These are phyloP conservation scores for Amanita exitialis DNA, from an alignment of 768 basidiomycete genomes.

Conservation along the genomic window DNA sequence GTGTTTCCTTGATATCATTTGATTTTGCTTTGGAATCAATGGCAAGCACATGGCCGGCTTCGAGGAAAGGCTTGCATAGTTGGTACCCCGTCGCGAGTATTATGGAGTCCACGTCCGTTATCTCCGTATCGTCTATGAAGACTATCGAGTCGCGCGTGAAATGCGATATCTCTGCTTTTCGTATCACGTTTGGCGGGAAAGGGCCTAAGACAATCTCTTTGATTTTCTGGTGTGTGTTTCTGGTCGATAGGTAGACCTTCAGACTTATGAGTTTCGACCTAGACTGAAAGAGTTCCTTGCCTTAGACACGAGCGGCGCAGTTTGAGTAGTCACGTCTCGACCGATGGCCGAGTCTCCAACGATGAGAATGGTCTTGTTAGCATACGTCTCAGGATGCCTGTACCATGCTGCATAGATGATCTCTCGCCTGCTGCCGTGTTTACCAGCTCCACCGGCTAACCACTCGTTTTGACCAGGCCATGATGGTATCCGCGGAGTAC, in stretches of 20 bases:
- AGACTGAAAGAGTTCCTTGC: conserved; percentile 16
- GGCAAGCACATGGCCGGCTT: conserved; percentile 19
- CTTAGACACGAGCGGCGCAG: conserved; percentile 26
- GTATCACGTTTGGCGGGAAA: not conserved
- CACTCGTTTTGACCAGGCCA: conserved; percentile 42
- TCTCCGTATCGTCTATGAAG: conserved; percentile 34
- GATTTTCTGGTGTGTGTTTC: not conserved
- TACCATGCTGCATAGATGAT: conserved; percentile 47
- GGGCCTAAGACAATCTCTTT: too few species aligned
- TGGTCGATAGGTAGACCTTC: not conserved
- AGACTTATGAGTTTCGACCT: not conserved
- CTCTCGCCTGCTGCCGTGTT: conserved; percentile 18
- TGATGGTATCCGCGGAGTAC: conserved; percentile 33
- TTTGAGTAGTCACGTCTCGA: conserved; percentile 35
- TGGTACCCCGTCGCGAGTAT: conserved; percentile 41
- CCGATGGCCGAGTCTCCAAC: conserved; percentile 37
- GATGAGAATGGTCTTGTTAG: conserved; percentile 33
- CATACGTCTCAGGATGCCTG: conserved; percentile 33
- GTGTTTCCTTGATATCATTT: conserved; percentile 14
- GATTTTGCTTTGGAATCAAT: conserved; percentile 17
- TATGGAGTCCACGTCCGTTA: not conserved
- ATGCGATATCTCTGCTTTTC: conserved; percentile 33
- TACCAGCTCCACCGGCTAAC: conserved; percentile 20
- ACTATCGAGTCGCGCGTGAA: conserved; percentile 34
- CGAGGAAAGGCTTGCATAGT: conserved; percentile 10